These are phyloP conservation scores for Martensiomyces pterosporus DNA, from an alignment of 192 early-diverging fungal species.

Conservation along the genomic window DNA sequence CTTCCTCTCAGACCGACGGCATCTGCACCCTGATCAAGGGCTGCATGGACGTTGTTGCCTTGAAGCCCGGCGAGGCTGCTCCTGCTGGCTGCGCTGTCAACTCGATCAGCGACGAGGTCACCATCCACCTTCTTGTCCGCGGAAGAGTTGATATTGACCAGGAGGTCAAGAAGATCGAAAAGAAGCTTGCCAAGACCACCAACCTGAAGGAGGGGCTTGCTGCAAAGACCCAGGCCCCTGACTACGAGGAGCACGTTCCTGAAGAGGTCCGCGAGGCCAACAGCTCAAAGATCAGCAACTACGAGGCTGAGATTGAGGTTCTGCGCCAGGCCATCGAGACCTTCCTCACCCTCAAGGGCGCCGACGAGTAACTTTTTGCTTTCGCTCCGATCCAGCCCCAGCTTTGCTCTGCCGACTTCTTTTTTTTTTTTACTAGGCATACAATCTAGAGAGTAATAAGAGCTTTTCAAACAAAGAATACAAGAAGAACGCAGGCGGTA, in stretches of 20 bases:
- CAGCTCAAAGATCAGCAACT: slow-evolving; percentile 64
- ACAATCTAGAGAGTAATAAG: too few relatives aligned
- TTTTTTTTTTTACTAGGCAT: slow-evolving; percentile 1
- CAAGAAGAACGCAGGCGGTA: too few relatives aligned
- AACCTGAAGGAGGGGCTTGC: slow-evolving; percentile 56
- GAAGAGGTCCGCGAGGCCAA: slow-evolving; percentile 68
- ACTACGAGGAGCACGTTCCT: slow-evolving; percentile 69
- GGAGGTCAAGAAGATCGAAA: slow-evolving; percentile 76
- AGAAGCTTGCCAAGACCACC: slow-evolving; percentile 65
- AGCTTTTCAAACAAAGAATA: neutral
- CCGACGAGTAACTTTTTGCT: slow-evolving; percentile 13
- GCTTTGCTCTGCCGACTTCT: too few relatives aligned
- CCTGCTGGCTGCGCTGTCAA: slow-evolving; percentile 79
- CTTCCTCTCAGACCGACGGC: slow-evolving; percentile 56
- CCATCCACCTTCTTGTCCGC: slow-evolving; percentile 74
- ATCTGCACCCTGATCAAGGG: slow-evolving; percentile 75
- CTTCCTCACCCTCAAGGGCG: slow-evolving; percentile 61
- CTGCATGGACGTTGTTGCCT: slow-evolving; percentile 60
- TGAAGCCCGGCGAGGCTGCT: slow-evolving; percentile 50
- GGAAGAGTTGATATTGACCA: slow-evolving; percentile 76
- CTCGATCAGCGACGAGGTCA: slow-evolving; percentile 65
- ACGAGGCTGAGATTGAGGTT: slow-evolving; percentile 72
- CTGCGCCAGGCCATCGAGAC: slow-evolving; percentile 62
- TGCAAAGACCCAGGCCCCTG: slow-evolving; percentile 62
- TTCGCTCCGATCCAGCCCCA: neutral